phyloP scores from a whole-genome alignment of 2,329 filamentous ascomycete species.

The Penicillium palitans region DNA sequence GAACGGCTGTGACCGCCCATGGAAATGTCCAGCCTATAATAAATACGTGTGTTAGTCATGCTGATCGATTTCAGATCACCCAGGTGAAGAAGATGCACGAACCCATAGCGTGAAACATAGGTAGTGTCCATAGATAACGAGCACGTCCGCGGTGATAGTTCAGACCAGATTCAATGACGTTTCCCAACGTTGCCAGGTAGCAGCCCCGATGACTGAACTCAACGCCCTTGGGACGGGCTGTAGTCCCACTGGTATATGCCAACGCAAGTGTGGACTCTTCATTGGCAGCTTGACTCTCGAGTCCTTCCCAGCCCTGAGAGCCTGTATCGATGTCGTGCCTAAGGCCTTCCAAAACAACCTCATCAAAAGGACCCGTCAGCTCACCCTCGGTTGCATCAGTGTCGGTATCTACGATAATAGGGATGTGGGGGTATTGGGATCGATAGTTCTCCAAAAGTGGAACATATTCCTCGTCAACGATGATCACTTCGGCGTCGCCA shows the following conservation, averaged over 20 bases:
- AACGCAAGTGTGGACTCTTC: constrained; percentile 84
- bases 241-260: constrained; percentile 92
- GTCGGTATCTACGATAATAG: constrained; percentile 79
- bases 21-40: constrained; percentile 73
- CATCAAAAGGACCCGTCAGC: constrained; percentile 76
- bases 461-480: constrained; percentile 81
- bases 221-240: constrained; percentile 87
- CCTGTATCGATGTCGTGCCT: constrained; percentile 68
- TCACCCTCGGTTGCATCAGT: constrained; percentile 75
- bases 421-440: constrained; percentile 61
- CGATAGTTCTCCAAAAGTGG: constrained; percentile 68
- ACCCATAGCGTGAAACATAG: constrained; percentile 74
- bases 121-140: constrained; percentile 87
- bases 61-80: not conserved
- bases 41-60: not conserved
- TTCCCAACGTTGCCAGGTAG: constrained; percentile 81
- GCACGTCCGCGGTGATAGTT: constrained; percentile 69
- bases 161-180: constrained; percentile 84
- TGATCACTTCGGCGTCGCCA: constrained; percentile 80
- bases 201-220: constrained; percentile 85
- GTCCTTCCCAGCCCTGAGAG: constrained; percentile 70
- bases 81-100: constrained; percentile 21
- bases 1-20: constrained; percentile 87
- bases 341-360: constrained; percentile 78
- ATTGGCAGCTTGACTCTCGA: constrained; percentile 67